phyloP scores from a whole-genome alignment of 208 protist species.

The Wallacemonas sp. region DNA sequence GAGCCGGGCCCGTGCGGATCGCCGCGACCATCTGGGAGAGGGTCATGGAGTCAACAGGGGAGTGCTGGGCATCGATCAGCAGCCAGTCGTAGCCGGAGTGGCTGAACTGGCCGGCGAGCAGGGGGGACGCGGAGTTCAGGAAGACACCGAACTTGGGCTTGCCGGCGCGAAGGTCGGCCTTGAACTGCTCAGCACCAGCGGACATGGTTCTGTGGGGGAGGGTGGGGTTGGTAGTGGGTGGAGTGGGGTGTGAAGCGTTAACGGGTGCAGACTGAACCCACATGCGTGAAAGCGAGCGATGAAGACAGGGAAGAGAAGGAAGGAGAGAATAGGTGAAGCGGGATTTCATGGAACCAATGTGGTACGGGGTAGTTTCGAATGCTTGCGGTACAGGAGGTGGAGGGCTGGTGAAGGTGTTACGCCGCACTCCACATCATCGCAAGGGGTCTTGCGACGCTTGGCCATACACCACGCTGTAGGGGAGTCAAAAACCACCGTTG shows the following conservation, averaged over 20 bases:
- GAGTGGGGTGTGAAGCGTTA: background rate
- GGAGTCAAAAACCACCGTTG: too few species aligned
- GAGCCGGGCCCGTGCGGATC: constrained; percentile 62
- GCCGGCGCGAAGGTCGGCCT: constrained; percentile 72
- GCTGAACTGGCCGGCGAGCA: constrained; percentile 78
- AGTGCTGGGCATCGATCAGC: constrained; percentile 78
- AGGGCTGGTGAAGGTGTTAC: too few species aligned
- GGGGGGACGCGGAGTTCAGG: constrained; percentile 69
- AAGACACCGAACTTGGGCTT: constrained; percentile 85
- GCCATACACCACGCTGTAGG: too few species aligned
- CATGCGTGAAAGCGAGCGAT: background rate
- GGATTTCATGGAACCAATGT: too few species aligned
- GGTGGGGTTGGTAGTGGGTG: background rate
- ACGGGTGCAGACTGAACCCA: constrained; percentile 11
- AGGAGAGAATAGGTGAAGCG: background rate
- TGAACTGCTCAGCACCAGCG: constrained; percentile 75
- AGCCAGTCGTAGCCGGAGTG: constrained; percentile 87
- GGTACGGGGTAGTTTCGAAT: too few species aligned
- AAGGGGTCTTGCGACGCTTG: too few species aligned
- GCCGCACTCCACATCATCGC: too few species aligned
- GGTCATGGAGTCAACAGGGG: constrained; percentile 57
- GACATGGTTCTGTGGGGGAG: constrained; percentile 34
- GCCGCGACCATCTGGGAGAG: constrained; percentile 64
- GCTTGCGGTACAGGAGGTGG: too few species aligned
- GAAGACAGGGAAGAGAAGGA: constrained; percentile 1